Evolutionary conservation across 768 basidiomycete genomes (phyloP), one percentile per base, ranked within the genome.

Genomic region (Auriscalpium vulgare): DNA sequence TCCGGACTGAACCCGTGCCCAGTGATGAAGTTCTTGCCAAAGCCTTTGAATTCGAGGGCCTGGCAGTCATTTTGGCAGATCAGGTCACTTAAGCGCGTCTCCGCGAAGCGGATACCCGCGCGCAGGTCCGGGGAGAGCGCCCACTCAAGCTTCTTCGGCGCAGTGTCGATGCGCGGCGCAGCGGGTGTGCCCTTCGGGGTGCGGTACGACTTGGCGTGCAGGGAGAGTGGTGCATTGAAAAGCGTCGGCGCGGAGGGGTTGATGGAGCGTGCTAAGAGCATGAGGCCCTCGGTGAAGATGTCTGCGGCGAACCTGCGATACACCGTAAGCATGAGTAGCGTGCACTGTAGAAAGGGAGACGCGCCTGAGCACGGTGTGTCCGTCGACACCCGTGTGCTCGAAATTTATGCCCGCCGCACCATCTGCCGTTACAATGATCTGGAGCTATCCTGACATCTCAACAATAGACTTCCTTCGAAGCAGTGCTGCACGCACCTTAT

Each of bases 41-140:
- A 97, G 2, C 83, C 80, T 62, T 85, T 91, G 72, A 97, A 97
- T 72, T 97, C 95, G 51, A 97, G 74, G 11, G 91, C 90, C 69
- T 95, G 90, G 59, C 88, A 91, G 69, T 99, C 95, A 66, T 97
- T 98, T 76, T 97, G 95, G 73, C 95, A 99, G 62, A 99, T 98
- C 63, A 99, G 69, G 66, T 97, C 95, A 65, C 89, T 90, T 49
- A 98, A 75, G 37, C 95, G 76, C 16, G 94, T 97, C 77, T 98
- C 95, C 34, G 95, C 95, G 65, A 90, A 98, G 17, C 91, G 80
- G 56, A 97, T 88, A 2, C 90, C 92, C 5, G 88, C 85, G 45
- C 84, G 81, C 53, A 97, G 76, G 68, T 90, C 87, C 2, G 91
- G 84, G 2, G 85, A 87, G 37, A 97, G 80, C 59, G 81, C 80